A percentile compares a stretch with the other conserved stretches of the same genome.
These are phyloP conservation scores for Aspergillus leporis DNA, from an alignment of 495 filamentous ascomycete species.

Conservation along the genomic window DNA sequence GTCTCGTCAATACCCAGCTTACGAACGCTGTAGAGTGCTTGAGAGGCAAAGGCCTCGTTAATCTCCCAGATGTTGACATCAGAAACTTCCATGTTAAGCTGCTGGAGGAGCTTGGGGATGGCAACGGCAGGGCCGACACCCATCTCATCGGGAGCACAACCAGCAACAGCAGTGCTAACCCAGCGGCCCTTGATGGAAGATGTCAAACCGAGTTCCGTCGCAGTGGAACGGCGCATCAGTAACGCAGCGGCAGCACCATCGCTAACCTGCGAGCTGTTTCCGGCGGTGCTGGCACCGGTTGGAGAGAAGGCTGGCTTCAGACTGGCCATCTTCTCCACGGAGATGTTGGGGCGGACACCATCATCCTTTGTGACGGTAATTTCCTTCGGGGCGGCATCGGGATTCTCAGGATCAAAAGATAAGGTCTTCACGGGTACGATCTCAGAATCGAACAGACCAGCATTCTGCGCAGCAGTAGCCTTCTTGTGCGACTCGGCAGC, in stretches of 20 bases:
- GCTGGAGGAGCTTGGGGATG: conserved; percentile 74
- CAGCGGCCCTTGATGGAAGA: conserved; percentile 75
- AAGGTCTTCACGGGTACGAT: conserved; percentile 73
- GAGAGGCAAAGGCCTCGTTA: conserved; percentile 93
- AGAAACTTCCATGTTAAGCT: conserved; percentile 59
- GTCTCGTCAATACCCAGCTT: conserved; percentile 68
- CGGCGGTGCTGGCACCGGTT: conserved; percentile 76
- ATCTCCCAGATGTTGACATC: conserved; percentile 94
- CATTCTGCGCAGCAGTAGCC: conserved; percentile 65
- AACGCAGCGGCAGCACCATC: conserved; percentile 85
- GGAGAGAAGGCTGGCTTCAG: conserved; percentile 82
- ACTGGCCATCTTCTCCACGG: conserved; percentile 66
- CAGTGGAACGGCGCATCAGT: conserved; percentile 83
- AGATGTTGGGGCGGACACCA: conserved; percentile 69
- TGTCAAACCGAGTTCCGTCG: conserved; percentile 67
- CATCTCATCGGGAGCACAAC: conserved; percentile 90
- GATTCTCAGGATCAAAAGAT: conserved; percentile 55
- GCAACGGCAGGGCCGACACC: conserved; percentile 84
- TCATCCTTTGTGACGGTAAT: conserved; percentile 73
- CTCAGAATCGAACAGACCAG: conserved; percentile 73
- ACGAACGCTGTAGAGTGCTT: conserved; percentile 78
- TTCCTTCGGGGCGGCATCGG: conserved; percentile 60
- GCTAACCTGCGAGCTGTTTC: conserved; percentile 82
- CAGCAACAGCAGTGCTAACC: conserved; percentile 69
- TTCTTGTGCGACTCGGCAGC: conserved; percentile 71